Percentiles rank a stretch among this genome's conserved stretches.
These are phyloP conservation scores for Rhizomucor miehei DNA, from an alignment of 371 early-diverging fungal genomes.

Conservation along the genomic window DNA sequence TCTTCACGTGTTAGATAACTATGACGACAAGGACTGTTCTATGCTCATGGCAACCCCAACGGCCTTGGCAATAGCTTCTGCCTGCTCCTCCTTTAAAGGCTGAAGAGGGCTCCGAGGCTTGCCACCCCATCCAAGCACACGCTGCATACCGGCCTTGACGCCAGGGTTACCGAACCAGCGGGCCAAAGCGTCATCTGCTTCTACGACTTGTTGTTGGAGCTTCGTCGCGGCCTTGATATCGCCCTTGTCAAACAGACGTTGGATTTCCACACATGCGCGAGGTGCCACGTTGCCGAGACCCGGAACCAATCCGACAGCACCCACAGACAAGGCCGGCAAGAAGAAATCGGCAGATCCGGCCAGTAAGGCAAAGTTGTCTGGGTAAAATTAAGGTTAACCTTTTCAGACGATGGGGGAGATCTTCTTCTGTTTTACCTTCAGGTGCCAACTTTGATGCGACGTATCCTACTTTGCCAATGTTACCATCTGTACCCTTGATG, in stretches of 20 bases:
- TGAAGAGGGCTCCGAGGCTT: conserved; percentile 34
- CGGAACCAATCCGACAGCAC: conserved; percentile 41
- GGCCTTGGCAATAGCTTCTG: conserved; percentile 17
- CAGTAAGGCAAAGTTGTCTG: conserved; percentile 29
- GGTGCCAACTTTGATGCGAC: conserved; percentile 5
- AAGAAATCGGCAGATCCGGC: conserved; percentile 49
- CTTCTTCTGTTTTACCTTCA: conserved; percentile 8
- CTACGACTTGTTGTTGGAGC: conserved; percentile 35
- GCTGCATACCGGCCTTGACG: conserved; percentile 33
- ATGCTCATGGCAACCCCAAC: conserved; percentile 17
- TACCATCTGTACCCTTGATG: conserved; percentile 48
- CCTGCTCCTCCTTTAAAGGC: conserved; percentile 12
- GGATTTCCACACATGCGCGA: conserved; percentile 32
- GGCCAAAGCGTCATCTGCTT: conserved; percentile 40
- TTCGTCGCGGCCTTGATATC: conserved; percentile 27
- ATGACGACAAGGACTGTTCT: conserved; percentile 16
- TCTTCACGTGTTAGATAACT: conserved; percentile 8
- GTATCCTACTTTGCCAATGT: conserved; percentile 46
- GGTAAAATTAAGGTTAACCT: no score
- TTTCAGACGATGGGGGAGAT: no score
- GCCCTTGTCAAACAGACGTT: conserved; percentile 28
- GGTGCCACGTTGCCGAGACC: conserved; percentile 44
- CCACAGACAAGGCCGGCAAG: conserved; percentile 37
- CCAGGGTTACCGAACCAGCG: conserved; percentile 48
- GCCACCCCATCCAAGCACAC: conserved; percentile 34